phyloP scores from a whole-genome alignment of 2,329 filamentous ascomycete genomes.

The Scedosporium apiospermum region DNA sequence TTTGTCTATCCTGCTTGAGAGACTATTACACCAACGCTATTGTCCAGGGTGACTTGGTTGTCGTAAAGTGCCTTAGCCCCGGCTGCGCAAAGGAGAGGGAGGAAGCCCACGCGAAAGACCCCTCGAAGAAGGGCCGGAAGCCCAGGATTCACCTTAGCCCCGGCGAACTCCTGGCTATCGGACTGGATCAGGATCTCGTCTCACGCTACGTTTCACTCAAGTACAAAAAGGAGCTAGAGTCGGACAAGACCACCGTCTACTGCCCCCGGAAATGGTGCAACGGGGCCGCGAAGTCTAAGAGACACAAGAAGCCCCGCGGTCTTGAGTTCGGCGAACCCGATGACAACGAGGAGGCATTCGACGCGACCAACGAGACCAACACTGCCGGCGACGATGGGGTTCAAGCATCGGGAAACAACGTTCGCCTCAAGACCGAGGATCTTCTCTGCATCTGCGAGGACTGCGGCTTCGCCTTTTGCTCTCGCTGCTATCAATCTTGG shows the following conservation, averaged over 20 bases:
- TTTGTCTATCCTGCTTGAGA: conserved; percentile 77
- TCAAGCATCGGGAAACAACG: conserved; percentile 23
- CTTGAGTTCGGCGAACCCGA: conserved; percentile 45
- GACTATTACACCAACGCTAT: conserved; percentile 89
- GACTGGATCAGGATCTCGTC: conserved; percentile 60
- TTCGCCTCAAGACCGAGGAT: background rate
- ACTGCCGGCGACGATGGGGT: conserved; percentile 24
- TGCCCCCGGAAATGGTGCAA: conserved; percentile 91
- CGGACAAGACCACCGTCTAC: conserved; percentile 85
- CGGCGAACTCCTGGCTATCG: conserved; percentile 73
- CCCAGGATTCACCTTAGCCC: conserved; percentile 64
- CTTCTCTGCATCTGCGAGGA: conserved; percentile 79
- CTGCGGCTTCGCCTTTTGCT: conserved; percentile 83
- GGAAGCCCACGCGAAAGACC: conserved; percentile 9
- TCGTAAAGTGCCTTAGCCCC: conserved; percentile 71
- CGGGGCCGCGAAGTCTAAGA: conserved; percentile 70
- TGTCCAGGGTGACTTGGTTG: conserved; percentile 68
- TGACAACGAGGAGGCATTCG: conserved; percentile 34
- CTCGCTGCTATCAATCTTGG: conserved; percentile 64
- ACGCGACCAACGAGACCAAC: conserved; percentile 20
- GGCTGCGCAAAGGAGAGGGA: conserved; percentile 60
- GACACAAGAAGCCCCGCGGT: conserved; percentile 61
- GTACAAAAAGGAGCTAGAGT: conserved; percentile 85
- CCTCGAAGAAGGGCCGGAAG: conserved; percentile 30
- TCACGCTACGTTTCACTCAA: conserved; percentile 83